Evolutionary conservation across 306 rosid species (phyloP).

Genomic region (Vigna reflexopilosa): DNA sequence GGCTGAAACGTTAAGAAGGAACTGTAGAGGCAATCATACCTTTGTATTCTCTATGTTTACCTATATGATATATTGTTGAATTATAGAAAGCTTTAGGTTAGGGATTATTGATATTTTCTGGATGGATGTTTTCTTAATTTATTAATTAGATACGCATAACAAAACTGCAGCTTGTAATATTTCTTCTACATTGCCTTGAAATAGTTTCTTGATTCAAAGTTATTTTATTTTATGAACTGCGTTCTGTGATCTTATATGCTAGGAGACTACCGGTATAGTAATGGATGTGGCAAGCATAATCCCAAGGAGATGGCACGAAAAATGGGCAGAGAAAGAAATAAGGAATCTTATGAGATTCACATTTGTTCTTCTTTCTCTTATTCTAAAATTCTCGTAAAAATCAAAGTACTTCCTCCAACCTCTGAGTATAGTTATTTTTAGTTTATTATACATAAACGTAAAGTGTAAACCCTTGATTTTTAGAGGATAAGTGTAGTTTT

Average conservation of each 20-base stretch:
- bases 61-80: background rate
- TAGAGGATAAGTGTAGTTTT: no score
- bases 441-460: no score
- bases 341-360: conserved; percentile 84
- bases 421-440: no score
- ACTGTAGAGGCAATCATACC: no score
- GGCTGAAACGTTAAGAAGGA: no score
- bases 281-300: conserved; percentile 87
- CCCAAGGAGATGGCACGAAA: conserved; percentile 84
- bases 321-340: conserved; percentile 98
- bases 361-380: background rate
- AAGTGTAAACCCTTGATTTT: no score
- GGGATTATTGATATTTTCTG: background rate
- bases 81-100: background rate
- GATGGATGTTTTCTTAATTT: conserved; percentile 14
- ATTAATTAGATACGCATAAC: conserved; percentile 6
- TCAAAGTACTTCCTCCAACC: background rate
- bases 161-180: background rate
- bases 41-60: background rate
- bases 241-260: conserved; percentile 55
- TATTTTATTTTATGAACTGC: conserved; percentile 33
- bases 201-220: conserved; percentile 2
- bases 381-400: conserved; percentile 9
- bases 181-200: background rate
- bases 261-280: conserved; percentile 86